Base-by-base conservation (phyloP, 2,329 filamentous ascomycete genomes). In the Capronia epimyces region DNA sequence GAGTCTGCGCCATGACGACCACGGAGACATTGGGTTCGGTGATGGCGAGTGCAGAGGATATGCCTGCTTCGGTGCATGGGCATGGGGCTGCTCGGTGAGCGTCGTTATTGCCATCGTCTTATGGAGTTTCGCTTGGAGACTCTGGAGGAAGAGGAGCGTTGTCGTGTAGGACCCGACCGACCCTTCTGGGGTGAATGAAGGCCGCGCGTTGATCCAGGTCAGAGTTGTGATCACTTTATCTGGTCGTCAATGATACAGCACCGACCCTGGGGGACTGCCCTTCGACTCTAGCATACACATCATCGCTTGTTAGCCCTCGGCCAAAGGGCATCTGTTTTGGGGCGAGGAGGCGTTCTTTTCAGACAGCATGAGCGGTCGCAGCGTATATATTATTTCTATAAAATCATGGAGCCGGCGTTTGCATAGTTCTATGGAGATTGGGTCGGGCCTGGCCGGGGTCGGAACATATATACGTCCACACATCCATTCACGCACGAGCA, bases 21-120 rank as follows among this genome's bases (percentile, higher is more conserved):
- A 79, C 54, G 41, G 24, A 16, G 71, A 78, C 1, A 8, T 29
- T n/a, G n/a, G n/a, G n/a, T n/a, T n/a, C 32, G 50, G 20, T 8
- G 71, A 74, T 55, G 74, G 75, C 2, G 79, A 95, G 59, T 97
- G 91, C 66, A 87, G 88, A 65, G 93, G 93, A 1, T 80, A 75
- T 63, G 71, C 77, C 46, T 98, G 93, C 71, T 97, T 95, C 70
- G 82, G 83, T 9, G 94, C 91, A 59, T 95, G 89, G 89, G 87
- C 86, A 1, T 89, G 95, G 78, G 83, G 71, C 0, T 73, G 70
- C 54, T 67, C 86, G 0, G 70, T 79, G 1, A 90, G 84, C 56
- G 85, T 94, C 0, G 90, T 86, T 83, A 59, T 87, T 31, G 90
- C 89, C 0, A 83, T 86, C 62, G 75, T 72, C 2, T 69, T 89